Percentiles rank a stretch among this genome's conserved stretches.
Evolutionary conservation across 78 protist species (phyloP).

Genomic region (Dictyostelium brefeldianum): DNA sequence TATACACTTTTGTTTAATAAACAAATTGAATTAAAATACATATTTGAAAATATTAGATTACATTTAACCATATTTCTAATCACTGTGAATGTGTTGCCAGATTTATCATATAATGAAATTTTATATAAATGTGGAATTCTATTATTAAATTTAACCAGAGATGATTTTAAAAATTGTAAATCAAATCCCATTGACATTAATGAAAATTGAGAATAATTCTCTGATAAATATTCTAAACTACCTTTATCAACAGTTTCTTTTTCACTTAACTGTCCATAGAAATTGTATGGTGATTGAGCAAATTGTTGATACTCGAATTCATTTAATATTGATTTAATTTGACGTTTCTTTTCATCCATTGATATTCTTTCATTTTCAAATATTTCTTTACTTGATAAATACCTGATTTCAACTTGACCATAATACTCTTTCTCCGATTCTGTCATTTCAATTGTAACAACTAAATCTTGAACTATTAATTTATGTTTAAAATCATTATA

Average conservation of each 20-base stretch:
- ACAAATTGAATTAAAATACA: conserved; percentile 66
- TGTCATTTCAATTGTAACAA: conserved; percentile 3
- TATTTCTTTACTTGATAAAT: background rate
- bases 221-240: background rate
- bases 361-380: background rate
- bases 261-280: conserved; percentile 4
- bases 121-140: conserved; percentile 39
- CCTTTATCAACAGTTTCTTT: background rate
- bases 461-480: background rate
- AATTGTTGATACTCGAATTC: conserved; percentile 62
- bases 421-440: background rate
- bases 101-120: conserved; percentile 24
- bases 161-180: conserved; percentile 19
- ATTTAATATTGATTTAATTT: conserved; percentile 29
- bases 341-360: background rate
- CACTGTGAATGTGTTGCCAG: background rate
- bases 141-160: background rate
- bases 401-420: background rate
- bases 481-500: background rate
- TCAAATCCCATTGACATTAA: conserved; percentile 3
- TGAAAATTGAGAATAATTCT: background rate
- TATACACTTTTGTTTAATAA: background rate
- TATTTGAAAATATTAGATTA: conserved; percentile 22
- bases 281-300: conserved; percentile 1
- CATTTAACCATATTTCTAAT: conserved; percentile 2